These are phyloP conservation scores for Paxillus rubicundulus DNA, from an alignment of 768 basidiomycete genomes.

Conservation along the genomic window DNA sequence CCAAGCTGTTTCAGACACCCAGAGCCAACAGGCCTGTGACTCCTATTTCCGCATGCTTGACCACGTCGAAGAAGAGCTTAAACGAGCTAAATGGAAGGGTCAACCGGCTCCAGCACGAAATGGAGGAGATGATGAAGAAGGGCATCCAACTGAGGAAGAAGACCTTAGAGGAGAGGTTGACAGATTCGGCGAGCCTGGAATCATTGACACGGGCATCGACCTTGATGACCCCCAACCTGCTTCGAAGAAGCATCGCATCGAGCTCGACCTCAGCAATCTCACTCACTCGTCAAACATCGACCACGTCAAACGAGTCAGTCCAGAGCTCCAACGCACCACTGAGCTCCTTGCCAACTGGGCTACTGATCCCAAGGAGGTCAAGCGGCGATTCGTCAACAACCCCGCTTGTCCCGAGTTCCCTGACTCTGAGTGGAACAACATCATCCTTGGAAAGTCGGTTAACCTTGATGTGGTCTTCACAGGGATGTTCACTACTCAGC, in stretches of 20 bases:
- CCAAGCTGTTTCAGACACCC: not conserved
- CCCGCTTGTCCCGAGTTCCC: too few species aligned
- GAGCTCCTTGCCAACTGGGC: too few species aligned
- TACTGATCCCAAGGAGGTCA: too few species aligned
- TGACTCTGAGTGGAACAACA: too few species aligned
- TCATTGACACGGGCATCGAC: not conserved
- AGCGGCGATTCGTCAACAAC: not conserved
- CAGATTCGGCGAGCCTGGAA: too few species aligned
- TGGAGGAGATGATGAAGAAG: not conserved
- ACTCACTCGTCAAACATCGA: too few species aligned
- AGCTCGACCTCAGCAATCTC: too few species aligned
- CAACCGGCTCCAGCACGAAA: not conserved
- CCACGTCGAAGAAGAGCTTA: not conserved
- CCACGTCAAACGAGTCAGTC: too few species aligned
- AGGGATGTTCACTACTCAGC: slow-evolving; percentile 9
- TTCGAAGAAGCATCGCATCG: not conserved
- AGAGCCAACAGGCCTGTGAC: not conserved
- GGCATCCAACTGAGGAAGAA: not conserved
- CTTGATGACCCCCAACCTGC: not conserved
- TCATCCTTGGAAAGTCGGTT: slow-evolving; percentile 24
- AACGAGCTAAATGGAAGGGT: too few species aligned
- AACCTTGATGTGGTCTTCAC: slow-evolving; percentile 31
- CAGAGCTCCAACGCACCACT: not conserved
- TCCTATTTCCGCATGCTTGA: not conserved
- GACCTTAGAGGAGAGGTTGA: not conserved